Evolutionary conservation across 352 stramenopile genomes (phyloP), one percentile per base, ranked within the genome.

Genomic region (Pythium pyrilobum): DNA sequence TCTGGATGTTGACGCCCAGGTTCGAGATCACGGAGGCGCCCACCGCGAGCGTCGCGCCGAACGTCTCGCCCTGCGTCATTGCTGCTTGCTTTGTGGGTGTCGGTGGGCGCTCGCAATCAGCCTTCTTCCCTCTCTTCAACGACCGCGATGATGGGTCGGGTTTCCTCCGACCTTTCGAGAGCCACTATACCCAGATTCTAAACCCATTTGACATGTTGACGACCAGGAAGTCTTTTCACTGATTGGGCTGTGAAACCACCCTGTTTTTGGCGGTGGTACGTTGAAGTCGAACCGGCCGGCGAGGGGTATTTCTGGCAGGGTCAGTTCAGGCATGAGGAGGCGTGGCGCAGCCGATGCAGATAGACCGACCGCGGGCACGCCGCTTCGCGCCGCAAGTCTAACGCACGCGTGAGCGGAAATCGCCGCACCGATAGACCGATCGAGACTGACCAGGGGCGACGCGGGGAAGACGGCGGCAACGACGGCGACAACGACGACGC

Each of bases 1-100:
- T 96, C 57, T 96, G 84, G 27, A 95, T 77, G 56, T 96, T 96
- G 28, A 96, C 83, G 52, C 88, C 88, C 24, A 97, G 59, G 48
- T 97, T 97, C 27, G 83, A 94, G 36, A 96, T 52, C 31, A 96
- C 60, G 41, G 85, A 95, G 12, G 81, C 78, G 29, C 80, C 72
- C 20, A 96, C 81, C 15, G 81, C 81, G 52, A 96, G 64, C 39
- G 62, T 66, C 25, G 85, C 87, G 47, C 87, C 87, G 36, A 95
- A 86, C n/a, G 79, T 73, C 68, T 94, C 83, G 66, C 70, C 84
- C 37, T 82, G 67, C 60, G 74, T 70, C 77, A 90, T 86, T 15
- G n/a, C n/a, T n/a, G n/a, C n/a, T n/a, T n/a, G n/a, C n/a, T n/a
- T n/a, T n/a, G n/a, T n/a, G n/a, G n/a, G n/a, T n/a, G 32, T 20